Evolutionary conservation across 305 asterid genomes (phyloP).

Genomic region (Rubia occidens): DNA sequence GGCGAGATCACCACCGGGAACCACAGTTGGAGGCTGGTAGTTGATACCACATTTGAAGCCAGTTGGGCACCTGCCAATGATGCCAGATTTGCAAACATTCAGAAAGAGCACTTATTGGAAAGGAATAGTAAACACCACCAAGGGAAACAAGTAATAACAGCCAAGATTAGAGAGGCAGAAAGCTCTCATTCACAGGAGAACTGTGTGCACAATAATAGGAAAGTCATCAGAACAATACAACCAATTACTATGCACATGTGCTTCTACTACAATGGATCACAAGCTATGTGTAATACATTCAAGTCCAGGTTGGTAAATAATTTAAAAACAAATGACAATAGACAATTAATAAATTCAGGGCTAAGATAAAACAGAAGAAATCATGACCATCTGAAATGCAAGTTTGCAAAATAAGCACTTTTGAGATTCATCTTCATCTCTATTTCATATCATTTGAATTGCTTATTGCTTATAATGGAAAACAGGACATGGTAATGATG

Average conservation of each 20-base stretch:
- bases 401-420: neutral
- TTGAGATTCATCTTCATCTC: neutral
- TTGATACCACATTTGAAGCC: slow-evolving; percentile 30
- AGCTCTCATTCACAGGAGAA: neutral
- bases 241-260: too few relatives aligned
- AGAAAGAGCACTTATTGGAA: neutral
- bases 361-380: neutral
- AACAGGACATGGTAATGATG: neutral
- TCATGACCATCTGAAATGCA: neutral
- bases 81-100: neutral
- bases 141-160: neutral
- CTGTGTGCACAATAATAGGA: neutral
- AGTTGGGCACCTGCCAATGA: slow-evolving; percentile 24
- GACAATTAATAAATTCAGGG: neutral
- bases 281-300: neutral
- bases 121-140: neutral
- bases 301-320: slow-evolving; percentile 4
- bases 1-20: slow-evolving; percentile 29
- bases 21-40: slow-evolving; percentile 29
- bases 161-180: neutral
- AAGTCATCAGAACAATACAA: too few relatives aligned
- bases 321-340: neutral
- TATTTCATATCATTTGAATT: neutral
- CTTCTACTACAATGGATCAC: slow-evolving; percentile 9
- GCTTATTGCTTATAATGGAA: neutral